Conservation (phyloP, 192 early-diverging fungal genomes). For the Rhizophlyctis rosea region DNA sequence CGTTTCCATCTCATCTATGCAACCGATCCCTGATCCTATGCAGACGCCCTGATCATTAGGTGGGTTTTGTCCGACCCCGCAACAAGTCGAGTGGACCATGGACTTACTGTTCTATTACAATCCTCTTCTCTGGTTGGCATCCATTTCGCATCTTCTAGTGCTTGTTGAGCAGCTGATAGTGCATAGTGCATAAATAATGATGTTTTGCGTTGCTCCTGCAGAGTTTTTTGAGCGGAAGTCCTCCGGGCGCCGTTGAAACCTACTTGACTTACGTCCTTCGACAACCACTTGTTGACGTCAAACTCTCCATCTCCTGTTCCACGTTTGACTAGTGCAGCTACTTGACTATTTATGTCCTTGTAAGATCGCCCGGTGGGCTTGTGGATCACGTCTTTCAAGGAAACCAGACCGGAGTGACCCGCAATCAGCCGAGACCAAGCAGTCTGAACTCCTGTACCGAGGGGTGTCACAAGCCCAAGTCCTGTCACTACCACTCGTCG, state of each 20-base stretch:
- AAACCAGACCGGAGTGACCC: constrained; percentile 73
- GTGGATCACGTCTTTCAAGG: constrained; percentile 42
- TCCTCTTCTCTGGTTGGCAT: constrained; percentile 46
- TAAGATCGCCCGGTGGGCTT: constrained; percentile 23
- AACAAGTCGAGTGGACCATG: constrained; percentile 12
- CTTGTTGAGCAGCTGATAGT: constrained; percentile 76
- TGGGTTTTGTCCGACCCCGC: neutral
- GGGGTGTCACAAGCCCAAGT: constrained; percentile 86
- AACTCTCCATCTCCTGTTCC: constrained; percentile 56
- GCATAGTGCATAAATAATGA: constrained; percentile 87
- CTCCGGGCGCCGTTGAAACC: neutral
- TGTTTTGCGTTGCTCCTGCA: constrained; percentile 74
- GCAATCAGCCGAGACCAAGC: constrained; percentile 73
- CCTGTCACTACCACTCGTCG: constrained; percentile 93
- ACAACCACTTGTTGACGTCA: constrained; percentile 69
- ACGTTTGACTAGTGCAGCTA: constrained; percentile 68
- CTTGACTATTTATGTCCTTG: constrained; percentile 68
- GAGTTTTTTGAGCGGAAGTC: neutral
- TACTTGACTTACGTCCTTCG: constrained; percentile 57
- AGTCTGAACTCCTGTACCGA: constrained; percentile 68
- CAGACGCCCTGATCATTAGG: constrained; percentile 73
- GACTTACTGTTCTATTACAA: constrained; percentile 62
- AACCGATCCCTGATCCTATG: constrained; percentile 92
- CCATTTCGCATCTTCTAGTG: constrained; percentile 82
- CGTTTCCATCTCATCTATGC: constrained; percentile 75